These are phyloP conservation scores for Hyphodiscus hymeniophilus DNA, from an alignment of 495 filamentous ascomycete genomes.

Conservation along the genomic window DNA sequence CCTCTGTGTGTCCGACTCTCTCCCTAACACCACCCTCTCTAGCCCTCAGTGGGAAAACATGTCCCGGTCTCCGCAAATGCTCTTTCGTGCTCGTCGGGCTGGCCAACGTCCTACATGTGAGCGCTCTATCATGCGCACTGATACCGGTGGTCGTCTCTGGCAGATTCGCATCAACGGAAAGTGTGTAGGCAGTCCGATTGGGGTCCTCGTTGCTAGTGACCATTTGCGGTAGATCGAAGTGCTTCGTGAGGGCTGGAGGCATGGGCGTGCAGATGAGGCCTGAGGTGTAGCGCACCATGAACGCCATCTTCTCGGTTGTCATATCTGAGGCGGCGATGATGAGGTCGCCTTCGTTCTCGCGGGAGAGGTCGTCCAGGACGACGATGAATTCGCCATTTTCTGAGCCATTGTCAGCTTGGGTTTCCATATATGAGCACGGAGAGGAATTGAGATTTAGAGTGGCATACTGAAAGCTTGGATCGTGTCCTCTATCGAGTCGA, in stretches of 20 bases:
- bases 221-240: conserved; percentile 83
- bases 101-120: conserved; percentile 75
- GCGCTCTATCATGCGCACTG: conserved; percentile 74
- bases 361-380: conserved; percentile 79
- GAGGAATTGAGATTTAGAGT: conserved; percentile 6
- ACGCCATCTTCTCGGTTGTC: conserved; percentile 86
- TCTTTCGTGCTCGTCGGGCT: conserved; percentile 46
- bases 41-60: conserved; percentile 81
- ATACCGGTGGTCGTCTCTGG: conserved; percentile 80
- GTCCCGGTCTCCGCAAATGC: conserved; percentile 76
- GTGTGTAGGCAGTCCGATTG: conserved; percentile 84
- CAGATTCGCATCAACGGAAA: conserved; percentile 71
- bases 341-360: conserved; percentile 97
- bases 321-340: conserved; percentile 86
- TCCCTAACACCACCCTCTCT: conserved; percentile 71
- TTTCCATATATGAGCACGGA: conserved; percentile 3
- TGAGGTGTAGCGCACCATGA: conserved; percentile 84
- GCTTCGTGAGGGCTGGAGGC: conserved; percentile 51
- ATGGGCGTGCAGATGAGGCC: conserved; percentile 88
- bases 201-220: conserved; percentile 73
- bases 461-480: conserved; percentile 75
- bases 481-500: conserved; percentile 81
- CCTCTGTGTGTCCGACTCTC: conserved; percentile 84
- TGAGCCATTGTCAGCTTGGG: conserved; percentile 26
- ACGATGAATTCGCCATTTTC: conserved; percentile 90